phyloP scores from a whole-genome alignment of 441 rosid genomes.

The Erodium moschatum region DNA sequence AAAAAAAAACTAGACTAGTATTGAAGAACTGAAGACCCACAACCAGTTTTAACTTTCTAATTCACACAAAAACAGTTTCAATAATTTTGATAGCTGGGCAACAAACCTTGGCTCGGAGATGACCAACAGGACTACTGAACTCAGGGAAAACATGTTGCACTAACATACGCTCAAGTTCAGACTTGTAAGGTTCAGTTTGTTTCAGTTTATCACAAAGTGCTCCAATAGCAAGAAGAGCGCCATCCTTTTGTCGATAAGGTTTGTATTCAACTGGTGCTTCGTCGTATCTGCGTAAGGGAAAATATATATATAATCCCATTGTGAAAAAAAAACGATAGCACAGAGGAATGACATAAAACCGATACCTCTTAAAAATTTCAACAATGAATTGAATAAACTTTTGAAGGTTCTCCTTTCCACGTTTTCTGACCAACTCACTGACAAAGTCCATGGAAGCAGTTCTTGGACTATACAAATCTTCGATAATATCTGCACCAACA shows the following conservation, averaged over 20 bases:
- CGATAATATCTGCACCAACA: slow-evolving; percentile 53
- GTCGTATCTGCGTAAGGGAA: slow-evolving; percentile 37
- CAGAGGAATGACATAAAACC: background rate
- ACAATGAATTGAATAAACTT: slow-evolving; percentile 62
- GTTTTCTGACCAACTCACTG: slow-evolving; percentile 72
- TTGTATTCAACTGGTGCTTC: slow-evolving; percentile 44
- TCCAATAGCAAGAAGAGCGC: slow-evolving; percentile 77
- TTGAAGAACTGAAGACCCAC: background rate
- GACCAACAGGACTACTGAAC: slow-evolving; percentile 85
- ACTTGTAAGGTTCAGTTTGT: slow-evolving; percentile 92
- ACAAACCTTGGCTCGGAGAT: slow-evolving; percentile 90
- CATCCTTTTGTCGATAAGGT: slow-evolving; percentile 65
- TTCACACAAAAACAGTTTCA: background rate
- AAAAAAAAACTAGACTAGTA: background rate
- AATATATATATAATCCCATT: slow-evolving; percentile 9
- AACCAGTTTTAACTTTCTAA: too few species aligned
- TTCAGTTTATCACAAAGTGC: slow-evolving; percentile 93
- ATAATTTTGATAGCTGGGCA: background rate
- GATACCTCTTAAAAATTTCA: slow-evolving; percentile 57
- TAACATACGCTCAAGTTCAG: slow-evolving; percentile 86
- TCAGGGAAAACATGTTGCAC: slow-evolving; percentile 98
- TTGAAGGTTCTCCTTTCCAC: slow-evolving; percentile 71
- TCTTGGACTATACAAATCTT: slow-evolving; percentile 72
- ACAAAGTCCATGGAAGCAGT: slow-evolving; percentile 82
- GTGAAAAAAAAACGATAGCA: background rate